Evolutionary conservation across 2,329 filamentous ascomycete genomes (phyloP).

Genomic region (Harringtonia lauricola): DNA sequence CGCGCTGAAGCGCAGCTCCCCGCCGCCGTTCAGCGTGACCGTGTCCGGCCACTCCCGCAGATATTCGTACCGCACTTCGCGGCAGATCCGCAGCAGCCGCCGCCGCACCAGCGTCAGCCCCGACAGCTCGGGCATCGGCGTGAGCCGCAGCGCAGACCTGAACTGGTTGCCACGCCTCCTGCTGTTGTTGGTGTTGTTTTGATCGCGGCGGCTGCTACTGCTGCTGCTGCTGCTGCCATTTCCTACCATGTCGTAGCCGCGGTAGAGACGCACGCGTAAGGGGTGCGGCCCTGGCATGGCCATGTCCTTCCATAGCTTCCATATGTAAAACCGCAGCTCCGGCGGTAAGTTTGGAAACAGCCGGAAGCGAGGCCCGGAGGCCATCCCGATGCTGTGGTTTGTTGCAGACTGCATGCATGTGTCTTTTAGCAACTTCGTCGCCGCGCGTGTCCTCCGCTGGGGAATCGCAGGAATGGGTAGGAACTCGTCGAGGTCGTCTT

Average conservation of each 20-base stretch:
- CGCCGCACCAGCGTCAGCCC: conserved; percentile 4
- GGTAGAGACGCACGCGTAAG: conserved; percentile 11
- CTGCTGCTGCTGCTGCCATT: too few species aligned
- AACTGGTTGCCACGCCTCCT: too few species aligned
- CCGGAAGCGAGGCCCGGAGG: background rate
- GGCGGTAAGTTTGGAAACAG: conserved; percentile 7
- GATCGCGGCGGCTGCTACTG: background rate
- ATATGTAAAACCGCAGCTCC: conserved; percentile 11
- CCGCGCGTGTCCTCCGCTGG: too few species aligned
- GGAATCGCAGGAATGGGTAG: too few species aligned
- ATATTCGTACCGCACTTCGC: conserved; percentile 9
- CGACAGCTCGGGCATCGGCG: conserved; percentile 10
- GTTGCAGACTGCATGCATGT: too few species aligned
- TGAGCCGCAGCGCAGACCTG: conserved; percentile 5
- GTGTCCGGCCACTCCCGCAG: conserved; percentile 1
- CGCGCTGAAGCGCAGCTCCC: conserved; percentile 6
- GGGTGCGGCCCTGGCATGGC: conserved; percentile 7
- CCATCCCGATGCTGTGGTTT: too few species aligned
- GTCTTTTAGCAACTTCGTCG: too few species aligned
- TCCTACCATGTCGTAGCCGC: conserved; percentile 6
- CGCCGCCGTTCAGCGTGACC: conserved; percentile 2
- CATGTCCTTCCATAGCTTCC: conserved; percentile 4
- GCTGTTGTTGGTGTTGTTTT: conserved; percentile 1
- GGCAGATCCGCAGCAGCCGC: conserved; percentile 6
- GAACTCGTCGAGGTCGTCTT: background rate